These are phyloP conservation scores for Amoebophrya sp. DNA, from an alignment of 169 alveolate species.

Conservation along the genomic window DNA sequence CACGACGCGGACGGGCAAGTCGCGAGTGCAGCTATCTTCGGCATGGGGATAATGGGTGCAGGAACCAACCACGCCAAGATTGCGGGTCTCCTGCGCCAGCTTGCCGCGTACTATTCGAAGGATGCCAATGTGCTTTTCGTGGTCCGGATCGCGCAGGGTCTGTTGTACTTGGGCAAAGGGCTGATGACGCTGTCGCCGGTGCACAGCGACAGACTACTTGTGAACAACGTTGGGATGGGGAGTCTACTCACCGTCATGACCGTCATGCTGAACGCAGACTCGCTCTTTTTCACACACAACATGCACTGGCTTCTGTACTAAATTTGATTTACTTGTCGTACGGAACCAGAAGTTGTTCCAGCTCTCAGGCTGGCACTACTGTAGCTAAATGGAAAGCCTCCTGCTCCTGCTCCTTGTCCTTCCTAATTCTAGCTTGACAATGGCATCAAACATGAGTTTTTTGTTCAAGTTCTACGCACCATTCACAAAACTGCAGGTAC, in stretches of 20 bases:
- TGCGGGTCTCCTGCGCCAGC: constrained; percentile 76
- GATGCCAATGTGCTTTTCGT: constrained; percentile 75
- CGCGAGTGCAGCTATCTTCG: not conserved
- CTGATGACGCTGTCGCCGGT: constrained; percentile 71
- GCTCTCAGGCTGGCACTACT: no score
- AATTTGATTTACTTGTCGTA: not conserved
- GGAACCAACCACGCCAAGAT: constrained; percentile 82
- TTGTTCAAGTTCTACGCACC: not conserved
- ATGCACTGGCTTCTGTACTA: not conserved
- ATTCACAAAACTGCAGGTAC: not conserved
- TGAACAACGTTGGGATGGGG: constrained; percentile 81
- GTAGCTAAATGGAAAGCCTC: not conserved
- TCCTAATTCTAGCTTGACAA: not conserved
- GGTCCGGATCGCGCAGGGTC: constrained; percentile 65
- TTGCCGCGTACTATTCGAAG: constrained; percentile 72
- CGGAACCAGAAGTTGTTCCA: no score
- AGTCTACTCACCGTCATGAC: constrained; percentile 54
- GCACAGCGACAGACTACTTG: constrained; percentile 84
- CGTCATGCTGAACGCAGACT: not conserved
- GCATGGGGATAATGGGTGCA: constrained; percentile 27
- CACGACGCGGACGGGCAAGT: constrained; percentile 87
- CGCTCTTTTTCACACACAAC: not conserved
- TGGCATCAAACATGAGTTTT: not conserved
- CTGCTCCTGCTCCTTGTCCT: constrained; percentile 27
- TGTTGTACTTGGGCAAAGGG: constrained; percentile 83